A percentile compares a stretch with the other conserved stretches of the same genome.
Conservation (phyloP, 2,329 filamentous ascomycete genomes). For the Ceratocystis colombiana region DNA sequence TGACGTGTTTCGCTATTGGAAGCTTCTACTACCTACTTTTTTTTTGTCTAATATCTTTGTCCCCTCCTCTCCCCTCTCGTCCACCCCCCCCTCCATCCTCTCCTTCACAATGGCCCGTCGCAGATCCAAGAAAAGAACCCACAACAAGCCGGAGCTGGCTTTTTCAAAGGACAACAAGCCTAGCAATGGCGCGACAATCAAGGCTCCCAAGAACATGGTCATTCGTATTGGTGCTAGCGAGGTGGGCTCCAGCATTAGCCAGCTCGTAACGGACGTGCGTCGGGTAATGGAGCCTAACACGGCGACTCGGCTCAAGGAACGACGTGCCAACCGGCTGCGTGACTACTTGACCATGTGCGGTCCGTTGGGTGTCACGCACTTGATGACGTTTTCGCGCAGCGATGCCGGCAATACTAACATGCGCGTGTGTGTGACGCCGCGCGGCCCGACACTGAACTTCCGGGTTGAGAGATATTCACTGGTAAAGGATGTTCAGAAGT, state of each 20-base stretch:
- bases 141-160: slow-evolving; percentile 56
- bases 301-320: slow-evolving; percentile 77
- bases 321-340: slow-evolving; percentile 73
- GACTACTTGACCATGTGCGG: slow-evolving; percentile 96
- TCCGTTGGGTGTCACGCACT: slow-evolving; percentile 81
- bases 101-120: slow-evolving; percentile 58
- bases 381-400: slow-evolving; percentile 86
- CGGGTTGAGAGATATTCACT: slow-evolving; percentile 90
- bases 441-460: slow-evolving; percentile 89
- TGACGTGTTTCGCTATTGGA: neutral
- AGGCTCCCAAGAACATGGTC: slow-evolving; percentile 90
- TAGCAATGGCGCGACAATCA: slow-evolving; percentile 51
- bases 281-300: slow-evolving; percentile 94
- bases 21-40: neutral
- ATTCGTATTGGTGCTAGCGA: slow-evolving; percentile 92
- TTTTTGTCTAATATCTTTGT: neutral
- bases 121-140: slow-evolving; percentile 81
- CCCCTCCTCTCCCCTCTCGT: neutral
- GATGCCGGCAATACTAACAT: slow-evolving; percentile 86
- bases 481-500: slow-evolving; percentile 77
- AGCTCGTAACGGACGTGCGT: slow-evolving; percentile 83
- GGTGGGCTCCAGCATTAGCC: slow-evolving; percentile 81
- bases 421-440: slow-evolving; percentile 73
- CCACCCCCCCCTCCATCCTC: neutral
- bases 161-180: slow-evolving; percentile 44